Evolutionary conservation across 2,329 filamentous ascomycete species (phyloP).

Genomic region (Zasmidium cellare): DNA sequence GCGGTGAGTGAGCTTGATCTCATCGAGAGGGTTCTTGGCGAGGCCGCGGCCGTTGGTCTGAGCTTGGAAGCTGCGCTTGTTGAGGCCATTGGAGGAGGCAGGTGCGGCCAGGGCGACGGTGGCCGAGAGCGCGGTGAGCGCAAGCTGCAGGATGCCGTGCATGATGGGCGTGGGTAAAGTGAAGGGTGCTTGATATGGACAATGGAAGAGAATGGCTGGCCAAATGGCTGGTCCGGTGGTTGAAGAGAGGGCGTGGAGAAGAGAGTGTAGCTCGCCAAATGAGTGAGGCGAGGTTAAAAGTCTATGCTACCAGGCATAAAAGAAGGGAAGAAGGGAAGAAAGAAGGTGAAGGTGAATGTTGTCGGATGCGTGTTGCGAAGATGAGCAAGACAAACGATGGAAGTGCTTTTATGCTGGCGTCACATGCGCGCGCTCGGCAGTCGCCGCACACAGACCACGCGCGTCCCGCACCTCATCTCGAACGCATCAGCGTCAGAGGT

Average conservation of each 20-base stretch:
- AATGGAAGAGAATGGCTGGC: conserved; percentile 5
- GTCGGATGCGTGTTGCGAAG: not conserved
- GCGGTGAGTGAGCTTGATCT: conserved; percentile 65
- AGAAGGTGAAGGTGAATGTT: not conserved
- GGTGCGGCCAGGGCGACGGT: not conserved
- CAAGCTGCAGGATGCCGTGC: conserved; percentile 1
- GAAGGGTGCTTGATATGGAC: too few species aligned
- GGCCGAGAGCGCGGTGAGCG: conserved; percentile 2
- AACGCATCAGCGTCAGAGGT: not conserved
- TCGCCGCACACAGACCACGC: not conserved
- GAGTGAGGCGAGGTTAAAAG: conserved; percentile 2
- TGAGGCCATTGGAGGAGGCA: conserved; percentile 26
- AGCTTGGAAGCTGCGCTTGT: conserved; percentile 63
- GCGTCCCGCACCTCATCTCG: not conserved
- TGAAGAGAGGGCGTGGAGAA: not conserved
- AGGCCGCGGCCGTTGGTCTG: conserved; percentile 48
- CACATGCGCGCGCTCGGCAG: not conserved
- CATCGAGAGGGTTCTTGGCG: conserved; percentile 59
- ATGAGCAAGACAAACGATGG: not conserved
- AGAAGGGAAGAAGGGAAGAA: conserved; percentile 5
- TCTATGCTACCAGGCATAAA: conserved; percentile 8
- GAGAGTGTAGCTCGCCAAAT: conserved; percentile 5
- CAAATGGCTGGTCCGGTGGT: not conserved
- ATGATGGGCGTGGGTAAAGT: not conserved
- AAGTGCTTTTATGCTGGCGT: not conserved